Conservation (phyloP, 2,329 filamentous ascomycete species). For the Cladosporium sphaerospermum region DNA sequence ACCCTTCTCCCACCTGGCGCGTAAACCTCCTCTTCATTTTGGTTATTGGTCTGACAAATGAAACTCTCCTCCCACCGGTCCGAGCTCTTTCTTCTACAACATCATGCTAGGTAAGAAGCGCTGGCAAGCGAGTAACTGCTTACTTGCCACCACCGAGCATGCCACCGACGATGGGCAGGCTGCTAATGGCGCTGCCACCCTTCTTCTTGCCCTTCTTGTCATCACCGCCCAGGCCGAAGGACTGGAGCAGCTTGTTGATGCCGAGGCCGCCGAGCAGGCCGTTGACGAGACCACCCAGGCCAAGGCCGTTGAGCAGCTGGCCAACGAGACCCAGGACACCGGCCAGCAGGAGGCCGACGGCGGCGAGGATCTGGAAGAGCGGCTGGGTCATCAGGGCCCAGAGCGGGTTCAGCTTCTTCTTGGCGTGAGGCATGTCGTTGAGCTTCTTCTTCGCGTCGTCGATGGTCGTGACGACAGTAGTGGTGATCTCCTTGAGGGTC, state of each 20-base stretch:
- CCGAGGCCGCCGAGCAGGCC: constrained; percentile 71
- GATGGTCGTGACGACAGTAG: constrained; percentile 72
- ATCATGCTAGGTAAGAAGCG: not conserved
- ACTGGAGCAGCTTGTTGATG: constrained; percentile 66
- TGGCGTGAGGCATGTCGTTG: constrained; percentile 84
- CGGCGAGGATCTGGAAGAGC: constrained; percentile 85
- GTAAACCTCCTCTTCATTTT: not conserved
- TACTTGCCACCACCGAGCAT: constrained; percentile 41
- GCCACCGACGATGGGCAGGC: constrained; percentile 43
- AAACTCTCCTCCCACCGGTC: not conserved
- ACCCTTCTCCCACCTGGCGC: constrained; percentile 3
- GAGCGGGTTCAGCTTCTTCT: constrained; percentile 89
- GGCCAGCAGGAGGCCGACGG: constrained; percentile 72
- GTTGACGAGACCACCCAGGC: constrained; percentile 74
- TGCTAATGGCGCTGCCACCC: constrained; percentile 28
- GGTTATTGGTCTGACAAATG: not conserved
- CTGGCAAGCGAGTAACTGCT: not conserved
- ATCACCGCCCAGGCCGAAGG: constrained; percentile 58
- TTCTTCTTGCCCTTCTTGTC: constrained; percentile 39
- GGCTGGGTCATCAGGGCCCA: constrained; percentile 80
- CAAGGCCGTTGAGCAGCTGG: constrained; percentile 70
- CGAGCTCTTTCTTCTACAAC: not conserved
- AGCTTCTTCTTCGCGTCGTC: constrained; percentile 85
- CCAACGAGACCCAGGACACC: constrained; percentile 80
- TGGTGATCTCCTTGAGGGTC: constrained; percentile 76